Percentiles rank a stretch among this genome's conserved stretches.
These are phyloP conservation scores for Colletotrichum gloeosporioides DNA, from an alignment of 2,329 filamentous ascomycete genomes.

Conservation along the genomic window DNA sequence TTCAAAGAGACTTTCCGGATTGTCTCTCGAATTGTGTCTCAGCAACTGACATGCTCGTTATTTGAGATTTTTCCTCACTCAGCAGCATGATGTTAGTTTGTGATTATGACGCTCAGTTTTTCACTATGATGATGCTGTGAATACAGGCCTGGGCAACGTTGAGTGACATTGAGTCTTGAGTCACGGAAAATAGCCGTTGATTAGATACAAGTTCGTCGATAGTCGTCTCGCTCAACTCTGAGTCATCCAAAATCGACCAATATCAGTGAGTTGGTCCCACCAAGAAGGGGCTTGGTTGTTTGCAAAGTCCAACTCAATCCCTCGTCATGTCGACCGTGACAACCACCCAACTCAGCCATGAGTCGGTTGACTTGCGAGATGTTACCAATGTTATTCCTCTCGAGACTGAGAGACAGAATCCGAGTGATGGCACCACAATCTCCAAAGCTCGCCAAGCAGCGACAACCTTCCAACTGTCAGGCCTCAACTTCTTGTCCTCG, in stretches of 20 bases:
- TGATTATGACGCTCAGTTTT: background rate
- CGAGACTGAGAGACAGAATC: background rate
- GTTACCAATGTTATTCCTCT: background rate
- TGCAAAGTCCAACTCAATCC: background rate
- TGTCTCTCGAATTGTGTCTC: background rate
- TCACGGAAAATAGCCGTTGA: background rate
- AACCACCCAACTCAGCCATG: background rate
- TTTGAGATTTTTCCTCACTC: background rate
- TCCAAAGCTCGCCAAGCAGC: background rate
- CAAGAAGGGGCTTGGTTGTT: background rate
- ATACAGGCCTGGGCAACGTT: background rate
- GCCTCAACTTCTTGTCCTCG: background rate
- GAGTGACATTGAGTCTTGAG: background rate
- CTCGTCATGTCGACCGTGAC: background rate
- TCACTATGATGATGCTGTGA: background rate
- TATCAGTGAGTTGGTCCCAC: background rate
- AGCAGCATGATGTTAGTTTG: background rate
- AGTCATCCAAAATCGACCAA: background rate
- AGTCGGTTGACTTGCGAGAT: background rate
- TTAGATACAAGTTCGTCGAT: background rate
- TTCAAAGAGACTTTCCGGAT: background rate
- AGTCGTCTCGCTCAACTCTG: background rate
- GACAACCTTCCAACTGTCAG: background rate
- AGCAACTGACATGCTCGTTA: background rate
- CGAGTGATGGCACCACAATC: background rate